These are phyloP conservation scores for Otatea glauca DNA, from an alignment of 176 grass and related monocot species.

Conservation along the genomic window DNA sequence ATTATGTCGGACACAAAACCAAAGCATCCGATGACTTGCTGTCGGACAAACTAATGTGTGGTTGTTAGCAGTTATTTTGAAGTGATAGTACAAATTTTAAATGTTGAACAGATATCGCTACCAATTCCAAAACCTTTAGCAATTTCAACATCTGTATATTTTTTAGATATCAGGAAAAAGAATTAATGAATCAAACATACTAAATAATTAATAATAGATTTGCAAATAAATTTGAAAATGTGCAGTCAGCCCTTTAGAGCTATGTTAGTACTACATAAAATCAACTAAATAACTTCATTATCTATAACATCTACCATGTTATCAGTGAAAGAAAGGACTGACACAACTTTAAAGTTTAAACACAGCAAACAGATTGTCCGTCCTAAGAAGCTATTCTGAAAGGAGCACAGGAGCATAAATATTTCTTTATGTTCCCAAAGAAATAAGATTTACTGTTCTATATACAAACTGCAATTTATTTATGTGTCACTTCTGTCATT, in stretches of 20 bases:
- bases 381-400: not conserved
- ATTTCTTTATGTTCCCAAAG: not conserved
- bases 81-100: conserved; percentile 3
- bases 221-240: conserved; percentile 24
- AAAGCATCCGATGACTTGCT: not conserved
- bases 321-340: conserved; percentile 26
- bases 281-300: conserved; percentile 4
- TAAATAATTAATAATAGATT: conserved; percentile 11
- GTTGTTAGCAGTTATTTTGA: conserved; percentile 2
- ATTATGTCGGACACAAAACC: conserved; percentile 1
- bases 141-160: not conserved
- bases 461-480: not conserved
- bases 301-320: conserved; percentile 12
- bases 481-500: not conserved
- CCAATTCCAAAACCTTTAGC: not conserved
- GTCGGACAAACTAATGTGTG: not conserved
- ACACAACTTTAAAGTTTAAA: not conserved
- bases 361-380: not conserved
- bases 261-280: conserved; percentile 29
- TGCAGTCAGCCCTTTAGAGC: not conserved
- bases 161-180: not conserved
- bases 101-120: not conserved
- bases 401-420: not conserved
- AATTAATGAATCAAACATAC: conserved; percentile 10
- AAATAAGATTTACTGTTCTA: conserved; percentile 15